These are phyloP conservation scores for Suhomyces kunorum DNA, from an alignment of 1,139 yeast species.

Conservation along the genomic window DNA sequence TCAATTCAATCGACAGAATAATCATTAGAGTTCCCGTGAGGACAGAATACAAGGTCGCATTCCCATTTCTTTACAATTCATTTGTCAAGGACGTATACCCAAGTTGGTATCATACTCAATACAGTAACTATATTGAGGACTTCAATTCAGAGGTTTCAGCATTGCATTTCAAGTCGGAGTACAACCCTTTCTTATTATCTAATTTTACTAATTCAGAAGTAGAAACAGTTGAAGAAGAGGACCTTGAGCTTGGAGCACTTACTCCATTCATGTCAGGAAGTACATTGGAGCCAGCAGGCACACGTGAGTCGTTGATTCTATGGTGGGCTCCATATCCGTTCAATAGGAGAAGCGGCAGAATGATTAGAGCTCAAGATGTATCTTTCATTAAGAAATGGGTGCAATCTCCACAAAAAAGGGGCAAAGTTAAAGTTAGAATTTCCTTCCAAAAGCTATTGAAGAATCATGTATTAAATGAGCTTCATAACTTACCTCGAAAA, in stretches of 20 bases:
- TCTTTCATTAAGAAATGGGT: slow-evolving; percentile 85
- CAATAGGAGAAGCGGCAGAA: slow-evolving; percentile 68
- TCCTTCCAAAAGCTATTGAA: slow-evolving; percentile 88
- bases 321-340: slow-evolving; percentile 88
- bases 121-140: slow-evolving; percentile 46
- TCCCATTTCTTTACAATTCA: slow-evolving; percentile 82
- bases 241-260: slow-evolving; percentile 15
- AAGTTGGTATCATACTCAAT: slow-evolving; percentile 64
- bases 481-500: slow-evolving; percentile 51
- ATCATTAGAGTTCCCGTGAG: slow-evolving; percentile 75
- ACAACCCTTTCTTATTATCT: slow-evolving; percentile 51
- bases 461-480: slow-evolving; percentile 67
- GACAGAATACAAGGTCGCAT: slow-evolving; percentile 85
- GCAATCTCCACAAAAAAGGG: slow-evolving; percentile 60
- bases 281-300: slow-evolving; percentile 35
- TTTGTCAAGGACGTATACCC: slow-evolving; percentile 65
- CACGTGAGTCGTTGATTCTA: slow-evolving; percentile 61
- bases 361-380: slow-evolving; percentile 86
- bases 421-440: slow-evolving; percentile 74
- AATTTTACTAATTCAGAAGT: background rate
- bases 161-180: slow-evolving; percentile 54
- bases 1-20: slow-evolving; percentile 83
- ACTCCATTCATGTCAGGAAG: slow-evolving; percentile 15
- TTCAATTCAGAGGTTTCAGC: slow-evolving; percentile 55
- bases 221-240: slow-evolving; percentile 13